Base-by-base conservation (phyloP, 768 basidiomycete genomes). In the Termitomyces bulborhizus region DNA sequence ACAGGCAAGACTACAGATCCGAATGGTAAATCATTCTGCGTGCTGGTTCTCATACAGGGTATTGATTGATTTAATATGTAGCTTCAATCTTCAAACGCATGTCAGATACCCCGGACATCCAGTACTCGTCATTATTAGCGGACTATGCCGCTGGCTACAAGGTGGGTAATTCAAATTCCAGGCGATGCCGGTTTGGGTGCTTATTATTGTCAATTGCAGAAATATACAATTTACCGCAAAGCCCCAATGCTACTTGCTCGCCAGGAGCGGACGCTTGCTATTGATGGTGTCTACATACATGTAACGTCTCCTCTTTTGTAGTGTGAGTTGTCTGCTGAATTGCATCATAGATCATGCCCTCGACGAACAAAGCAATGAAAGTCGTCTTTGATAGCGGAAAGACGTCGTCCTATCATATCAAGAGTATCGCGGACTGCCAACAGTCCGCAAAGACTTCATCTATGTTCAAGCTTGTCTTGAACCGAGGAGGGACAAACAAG, bases 271-370 rank as follows among this genome's bases (percentile, higher is more conserved):
- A 84, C 85, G 1, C 79, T 99, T 1, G 95, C 96, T 13, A 91
- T 98, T 58, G 97, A 99, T 68, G 94, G 94, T 3, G 90, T 86
- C 60, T 98, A 98, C 63, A 84, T 97, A 36, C 91, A 94, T 66
- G 91, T 93, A 56, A 57, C 81, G 67, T 7, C 46, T 52, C 2
- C 51, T 15, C 26, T 15, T 26, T 29, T 13, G 15, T 12, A 4
- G 3, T 34, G 12, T 29, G 34, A 3, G 34, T 41, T 8, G 16
- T 34, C 5, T 36, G 24, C 18, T 64, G n/a, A 42, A 26, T 34
- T 31, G 58, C 54, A 32, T 57, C 21, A 43, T 64, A 93, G 93
- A 93, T 94, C 67, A 90, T 95, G 84, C 93, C 93, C 8, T 84
- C 88, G 4, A 76, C 88, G 41, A 88, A 86, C 63, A 85, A 86